Evolutionary conservation across 805 yeast species (phyloP), one percentile per base, ranked within the genome.

Genomic region (Metschnikowia koreensis): DNA sequence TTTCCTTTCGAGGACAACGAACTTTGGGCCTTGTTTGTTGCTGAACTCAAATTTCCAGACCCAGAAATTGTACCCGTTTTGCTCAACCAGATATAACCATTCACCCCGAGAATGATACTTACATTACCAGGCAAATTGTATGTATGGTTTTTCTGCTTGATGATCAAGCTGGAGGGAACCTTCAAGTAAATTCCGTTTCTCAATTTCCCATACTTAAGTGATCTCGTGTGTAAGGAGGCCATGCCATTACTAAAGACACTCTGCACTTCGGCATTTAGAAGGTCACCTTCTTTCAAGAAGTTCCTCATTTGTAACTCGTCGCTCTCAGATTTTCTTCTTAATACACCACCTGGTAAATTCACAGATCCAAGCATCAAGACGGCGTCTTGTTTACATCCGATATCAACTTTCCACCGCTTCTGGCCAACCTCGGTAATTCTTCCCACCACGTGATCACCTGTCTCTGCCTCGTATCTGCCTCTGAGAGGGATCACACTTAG

Each of bases 301-400:
- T 81, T 82, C 63, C 99, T 81, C 99, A 96, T 94, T 66, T 93
- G 97, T 57, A 94, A 76, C 71, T 94, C 99, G 73, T 94, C 99
- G 57, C 87, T 84, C 65, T 96, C 99, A 34, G 92, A 84, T 67
- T 96, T 94, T 64, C 99, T 81, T 69, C 99, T 81, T 61, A 94
- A 73, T 2, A 94, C 88, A 50, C 99, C 99, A 48, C 99, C 99
- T 1, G 99, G 99, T 56, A 94, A 77, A 67, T 94, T 94, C 17
- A 94, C 97, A 1, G 97, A 89, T 11, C 99, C 99, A 51, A 96
- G 77, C 90, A 89, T 86, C 55, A 94, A 72, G 0, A 89, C 85
- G 0, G 97, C 98, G 65, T 91, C 93, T 63, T 89, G 96, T 62
- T 84, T 86, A n/a, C 90, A 89, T 29, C 98, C 98, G 57, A 94